Evolutionary conservation across 805 yeast species (phyloP).

Genomic region (Isabelozyma heimii): DNA sequence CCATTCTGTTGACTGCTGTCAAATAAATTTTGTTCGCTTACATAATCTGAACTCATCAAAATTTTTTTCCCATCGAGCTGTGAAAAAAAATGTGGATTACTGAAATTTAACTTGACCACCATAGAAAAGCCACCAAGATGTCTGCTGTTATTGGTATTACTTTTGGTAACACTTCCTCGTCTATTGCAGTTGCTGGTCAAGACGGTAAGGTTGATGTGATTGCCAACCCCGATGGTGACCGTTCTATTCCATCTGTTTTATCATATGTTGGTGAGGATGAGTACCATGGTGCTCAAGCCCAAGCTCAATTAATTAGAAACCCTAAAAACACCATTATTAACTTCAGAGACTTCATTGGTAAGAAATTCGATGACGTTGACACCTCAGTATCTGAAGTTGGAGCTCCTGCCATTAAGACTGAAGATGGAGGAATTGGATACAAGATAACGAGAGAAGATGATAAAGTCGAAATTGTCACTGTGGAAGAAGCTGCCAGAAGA

Average conservation of each 20-base stretch:
- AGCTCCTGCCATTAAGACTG: conserved; percentile 55
- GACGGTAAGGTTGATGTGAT: conserved; percentile 96
- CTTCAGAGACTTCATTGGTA: conserved; percentile 92
- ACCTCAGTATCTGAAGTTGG: conserved; percentile 60
- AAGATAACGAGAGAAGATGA: conserved; percentile 52
- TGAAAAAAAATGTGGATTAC: too few species aligned
- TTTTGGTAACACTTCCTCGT: conserved; percentile 93
- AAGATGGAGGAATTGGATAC: conserved; percentile 68
- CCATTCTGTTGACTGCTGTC: too few species aligned
- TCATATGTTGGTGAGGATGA: conserved; percentile 93
- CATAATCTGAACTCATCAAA: not conserved
- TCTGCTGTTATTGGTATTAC: conserved; percentile 82
- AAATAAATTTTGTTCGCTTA: too few species aligned
- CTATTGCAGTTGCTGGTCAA: conserved; percentile 80
- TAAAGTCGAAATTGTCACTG: conserved; percentile 53
- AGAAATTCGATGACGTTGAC: conserved; percentile 66
- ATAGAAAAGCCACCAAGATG: conserved; percentile 15
- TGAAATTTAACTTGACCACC: not conserved
- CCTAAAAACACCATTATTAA: conserved; percentile 80
- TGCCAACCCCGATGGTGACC: conserved; percentile 99
- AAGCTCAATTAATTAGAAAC: conserved; percentile 88
- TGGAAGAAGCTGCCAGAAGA: conserved; percentile 78
- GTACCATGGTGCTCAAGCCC: conserved; percentile 96
- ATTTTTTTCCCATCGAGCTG: not conserved
- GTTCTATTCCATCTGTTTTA: conserved; percentile 89